These are phyloP conservation scores for Aspergillus chevalieri DNA, from an alignment of 2,329 filamentous ascomycete genomes.

Conservation along the genomic window DNA sequence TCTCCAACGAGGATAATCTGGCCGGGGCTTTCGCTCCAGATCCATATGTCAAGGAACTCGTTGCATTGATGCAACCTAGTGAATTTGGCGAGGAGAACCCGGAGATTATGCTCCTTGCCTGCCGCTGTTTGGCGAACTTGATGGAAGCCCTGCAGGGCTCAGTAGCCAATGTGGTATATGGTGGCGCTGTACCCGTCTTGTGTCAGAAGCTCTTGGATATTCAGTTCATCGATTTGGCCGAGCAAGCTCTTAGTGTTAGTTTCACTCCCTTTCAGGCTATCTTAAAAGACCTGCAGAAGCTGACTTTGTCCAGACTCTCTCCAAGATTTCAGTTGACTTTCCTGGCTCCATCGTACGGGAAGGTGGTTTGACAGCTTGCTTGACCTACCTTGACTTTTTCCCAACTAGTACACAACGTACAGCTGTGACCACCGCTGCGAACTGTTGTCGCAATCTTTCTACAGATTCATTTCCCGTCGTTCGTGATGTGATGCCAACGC, in stretches of 20 bases:
- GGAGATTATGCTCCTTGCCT: constrained; percentile 94
- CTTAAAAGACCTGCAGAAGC: not conserved
- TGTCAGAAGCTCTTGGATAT: constrained; percentile 95
- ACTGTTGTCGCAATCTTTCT: constrained; percentile 95
- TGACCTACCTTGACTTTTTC: constrained; percentile 96
- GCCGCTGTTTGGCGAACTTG: constrained; percentile 88
- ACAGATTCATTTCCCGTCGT: constrained; percentile 90
- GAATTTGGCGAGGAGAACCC: constrained; percentile 85
- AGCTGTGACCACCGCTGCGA: constrained; percentile 93
- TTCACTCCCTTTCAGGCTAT: constrained; percentile 1
- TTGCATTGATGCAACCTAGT: constrained; percentile 83
- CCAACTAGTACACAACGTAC: constrained; percentile 94
- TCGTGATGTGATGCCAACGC: constrained; percentile 90
- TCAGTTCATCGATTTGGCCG: constrained; percentile 92
- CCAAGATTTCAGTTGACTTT: constrained; percentile 96
- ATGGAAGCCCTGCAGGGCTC: constrained; percentile 95
- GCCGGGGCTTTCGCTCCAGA: constrained; percentile 93
- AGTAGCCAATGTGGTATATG: constrained; percentile 92
- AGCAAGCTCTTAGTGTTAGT: constrained; percentile 80
- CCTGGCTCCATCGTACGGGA: constrained; percentile 92
- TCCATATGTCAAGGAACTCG: constrained; percentile 89
- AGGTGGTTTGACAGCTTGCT: constrained; percentile 88
- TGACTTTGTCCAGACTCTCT: constrained; percentile 58
- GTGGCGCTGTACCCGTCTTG: constrained; percentile 87
- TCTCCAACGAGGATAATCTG: constrained; percentile 94